These are phyloP conservation scores for Pterula multifida DNA, from an alignment of 1,284 basidiomycete genomes.

Conservation along the genomic window DNA sequence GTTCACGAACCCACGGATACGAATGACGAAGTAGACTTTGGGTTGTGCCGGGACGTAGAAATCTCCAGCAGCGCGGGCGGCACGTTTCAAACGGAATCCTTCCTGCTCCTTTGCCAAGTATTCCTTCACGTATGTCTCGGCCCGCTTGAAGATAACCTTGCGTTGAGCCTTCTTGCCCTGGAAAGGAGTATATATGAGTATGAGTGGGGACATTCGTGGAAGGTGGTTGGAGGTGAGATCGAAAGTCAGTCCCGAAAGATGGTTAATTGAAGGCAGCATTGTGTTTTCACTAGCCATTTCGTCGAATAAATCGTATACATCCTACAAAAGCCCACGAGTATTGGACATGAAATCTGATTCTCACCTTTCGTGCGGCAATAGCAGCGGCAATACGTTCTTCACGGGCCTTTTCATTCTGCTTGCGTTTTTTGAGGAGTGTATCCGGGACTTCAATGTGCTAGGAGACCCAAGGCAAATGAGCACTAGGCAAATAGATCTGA, in stretches of 20 bases:
- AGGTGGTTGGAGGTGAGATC: slow-evolving; percentile 6
- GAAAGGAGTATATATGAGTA: slow-evolving; percentile 9
- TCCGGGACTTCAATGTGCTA: slow-evolving; percentile 91
- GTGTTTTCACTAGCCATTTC: slow-evolving; percentile 63
- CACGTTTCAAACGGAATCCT: slow-evolving; percentile 92
- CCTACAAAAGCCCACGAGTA: slow-evolving; percentile 31
- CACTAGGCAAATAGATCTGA: slow-evolving; percentile 5
- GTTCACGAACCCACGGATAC: slow-evolving; percentile 78
- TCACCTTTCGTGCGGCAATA: slow-evolving; percentile 85
- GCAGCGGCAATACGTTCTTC: slow-evolving; percentile 90
- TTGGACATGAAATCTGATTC: slow-evolving; percentile 18
- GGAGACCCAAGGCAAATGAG: not conserved
- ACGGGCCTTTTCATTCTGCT: slow-evolving; percentile 94
- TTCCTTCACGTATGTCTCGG: slow-evolving; percentile 97
- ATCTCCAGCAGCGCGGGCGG: slow-evolving; percentile 86
- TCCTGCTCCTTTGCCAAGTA: slow-evolving; percentile 90
- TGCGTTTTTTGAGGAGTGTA: slow-evolving; percentile 99
- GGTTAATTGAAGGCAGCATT: slow-evolving; percentile 81
- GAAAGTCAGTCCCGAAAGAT: slow-evolving; percentile 91
- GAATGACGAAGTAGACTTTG: slow-evolving; percentile 97
- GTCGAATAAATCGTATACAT: slow-evolving; percentile 71
- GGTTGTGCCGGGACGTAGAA: slow-evolving; percentile 96
- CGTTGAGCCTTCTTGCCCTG: slow-evolving; percentile 87
- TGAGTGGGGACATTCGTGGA: slow-evolving; percentile 7
- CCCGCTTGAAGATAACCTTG: slow-evolving; percentile 98